Evolutionary conservation across 2,329 filamentous ascomycete species (phyloP), one percentile per base, ranked within the genome.

Genomic region (Verticillium dahliae): DNA sequence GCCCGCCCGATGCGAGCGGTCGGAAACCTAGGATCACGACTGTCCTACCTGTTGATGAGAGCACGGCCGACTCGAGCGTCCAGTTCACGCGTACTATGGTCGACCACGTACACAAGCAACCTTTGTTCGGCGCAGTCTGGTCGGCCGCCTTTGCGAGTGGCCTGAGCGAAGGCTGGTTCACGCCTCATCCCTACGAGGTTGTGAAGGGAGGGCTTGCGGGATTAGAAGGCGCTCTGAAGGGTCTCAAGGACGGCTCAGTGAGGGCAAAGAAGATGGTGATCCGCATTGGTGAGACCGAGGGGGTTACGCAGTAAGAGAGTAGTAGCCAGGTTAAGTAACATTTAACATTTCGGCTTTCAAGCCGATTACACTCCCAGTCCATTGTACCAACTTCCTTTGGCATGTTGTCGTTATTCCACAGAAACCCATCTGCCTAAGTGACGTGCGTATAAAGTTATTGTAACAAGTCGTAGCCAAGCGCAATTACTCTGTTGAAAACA

Each of bases 201-300:
- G 54, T 61, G 4, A 45, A 59, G 56, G 61, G 65, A 3, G 64
- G 64, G 0, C 58, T 67, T 1, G 61, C 64, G 27, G 58, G 59
- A 6, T 15, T 67, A n/a, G 55, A 63, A 22, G 59, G 22, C 3
- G 65, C 60, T 33, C 37, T 67, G 59, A 57, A 65, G 55, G 61
- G 59, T 3, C 22, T 65, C 31, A 61, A 50, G 58, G 45, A 65
- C 4, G 63, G 64, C 3, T 65, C 58, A 9, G 63, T 67, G 9
- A 61, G 62, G 10, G 63, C 35, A 22, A 67, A 67, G 59, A 67
- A 66, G 63, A 60, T 66, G 60, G 63, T 67, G 2, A 37, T 66
- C 14, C 60, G 64, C 6, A 61, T 66, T 18, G 63, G 59, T 3
- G 64, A 66, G 9, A 55, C n/a, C 3, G 45, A 14, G 37, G 41